phyloP scores from a whole-genome alignment of 139 green algal genomes.

The Tetraselmis striata region DNA sequence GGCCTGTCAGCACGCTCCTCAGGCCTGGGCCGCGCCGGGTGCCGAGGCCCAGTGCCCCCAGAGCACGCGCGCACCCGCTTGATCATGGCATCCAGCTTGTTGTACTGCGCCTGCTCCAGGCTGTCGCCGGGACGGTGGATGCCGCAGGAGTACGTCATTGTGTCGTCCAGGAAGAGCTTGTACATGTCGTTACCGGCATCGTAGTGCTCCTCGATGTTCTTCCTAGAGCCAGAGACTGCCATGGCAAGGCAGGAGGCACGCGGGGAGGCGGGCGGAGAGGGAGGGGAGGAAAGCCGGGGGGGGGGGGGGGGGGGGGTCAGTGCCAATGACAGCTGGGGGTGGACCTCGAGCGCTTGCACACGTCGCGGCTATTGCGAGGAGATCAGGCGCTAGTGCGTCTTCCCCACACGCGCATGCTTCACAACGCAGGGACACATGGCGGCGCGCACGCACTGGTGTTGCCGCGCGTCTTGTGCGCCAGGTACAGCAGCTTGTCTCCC shows the following conservation, averaged over 20 bases:
- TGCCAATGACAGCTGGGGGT: too few species aligned
- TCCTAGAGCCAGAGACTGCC: slow-evolving; percentile 46
- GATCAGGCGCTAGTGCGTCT: too few species aligned
- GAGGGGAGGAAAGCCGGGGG: neutral
- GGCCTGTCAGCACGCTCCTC: too few species aligned
- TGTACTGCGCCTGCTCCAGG: slow-evolving; percentile 60
- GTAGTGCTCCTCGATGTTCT: slow-evolving; percentile 97
- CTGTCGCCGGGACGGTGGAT: slow-evolving; percentile 46
- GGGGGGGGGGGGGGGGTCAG: neutral
- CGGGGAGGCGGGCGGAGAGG: too few species aligned
- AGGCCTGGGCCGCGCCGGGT: too few species aligned
- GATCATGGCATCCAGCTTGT: slow-evolving; percentile 85
- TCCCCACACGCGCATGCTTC: too few species aligned
- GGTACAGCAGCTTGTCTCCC: slow-evolving; percentile 66
- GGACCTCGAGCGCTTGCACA: too few species aligned
- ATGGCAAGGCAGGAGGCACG: too few species aligned
- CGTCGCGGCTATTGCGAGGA: too few species aligned
- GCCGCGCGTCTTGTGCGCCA: slow-evolving; percentile 59
- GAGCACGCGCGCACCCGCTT: slow-evolving; percentile 7
- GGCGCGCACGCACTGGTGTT: slow-evolving; percentile 84
- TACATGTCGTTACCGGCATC: slow-evolving; percentile 95
- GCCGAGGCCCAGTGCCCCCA: too few species aligned
- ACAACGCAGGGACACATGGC: too few species aligned
- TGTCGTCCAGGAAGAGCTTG: slow-evolving; percentile 84
- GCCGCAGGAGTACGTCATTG: slow-evolving; percentile 87